A percentile compares a stretch with the other conserved stretches of the same genome.
phyloP scores from a whole-genome alignment of 306 rosid genomes.

The Betula pendula region DNA sequence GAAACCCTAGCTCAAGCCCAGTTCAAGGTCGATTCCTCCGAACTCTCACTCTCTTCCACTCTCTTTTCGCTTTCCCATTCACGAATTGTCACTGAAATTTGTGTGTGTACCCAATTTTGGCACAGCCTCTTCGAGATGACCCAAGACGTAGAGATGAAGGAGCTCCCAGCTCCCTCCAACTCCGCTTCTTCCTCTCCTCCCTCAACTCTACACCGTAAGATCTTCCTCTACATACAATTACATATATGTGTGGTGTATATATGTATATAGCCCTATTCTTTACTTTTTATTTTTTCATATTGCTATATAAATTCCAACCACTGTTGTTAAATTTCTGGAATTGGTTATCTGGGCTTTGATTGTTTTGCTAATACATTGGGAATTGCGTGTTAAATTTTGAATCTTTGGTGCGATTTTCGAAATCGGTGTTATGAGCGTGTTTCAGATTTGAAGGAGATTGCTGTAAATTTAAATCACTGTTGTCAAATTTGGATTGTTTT shows the following conservation, averaged over 20 bases:
- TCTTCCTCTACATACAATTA: background rate
- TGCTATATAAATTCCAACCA: background rate
- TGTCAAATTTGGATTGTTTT: constrained; percentile 1
- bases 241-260: background rate
- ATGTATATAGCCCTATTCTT: too few relatives aligned
- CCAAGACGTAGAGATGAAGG: constrained; percentile 61
- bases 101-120: constrained; percentile 6
- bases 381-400: background rate
- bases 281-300: background rate
- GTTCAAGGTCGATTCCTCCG: background rate
- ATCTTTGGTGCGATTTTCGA: background rate
- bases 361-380: background rate
- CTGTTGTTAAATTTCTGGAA: background rate
- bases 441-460: constrained; percentile 94
- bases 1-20: constrained; percentile 33
- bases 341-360: background rate
- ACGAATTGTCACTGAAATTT: background rate
- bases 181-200: constrained; percentile 42
- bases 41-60: background rate
- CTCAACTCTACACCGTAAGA: constrained; percentile 44
- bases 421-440: background rate
- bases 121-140: constrained; percentile 39
- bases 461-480: background rate
- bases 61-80: background rate
- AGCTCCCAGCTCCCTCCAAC: constrained; percentile 46